Base-by-base conservation (phyloP, 306 rosid genomes). In the Gastrolobium bilobum region DNA sequence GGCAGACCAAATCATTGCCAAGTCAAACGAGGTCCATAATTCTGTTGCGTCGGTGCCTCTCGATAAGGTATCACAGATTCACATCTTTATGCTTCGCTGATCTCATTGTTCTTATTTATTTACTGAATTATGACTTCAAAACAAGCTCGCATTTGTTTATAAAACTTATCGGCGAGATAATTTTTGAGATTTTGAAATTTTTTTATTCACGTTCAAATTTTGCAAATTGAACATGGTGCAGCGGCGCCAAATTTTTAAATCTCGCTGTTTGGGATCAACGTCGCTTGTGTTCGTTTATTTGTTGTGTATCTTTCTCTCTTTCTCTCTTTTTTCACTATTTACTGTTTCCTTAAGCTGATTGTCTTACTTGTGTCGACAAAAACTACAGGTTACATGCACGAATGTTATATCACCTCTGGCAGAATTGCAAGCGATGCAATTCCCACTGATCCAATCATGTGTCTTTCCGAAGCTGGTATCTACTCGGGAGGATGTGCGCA, bases 391-490 rank as follows among this genome's bases (percentile, higher is more conserved):
- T 71, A 82, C 97, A 43, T 90, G 87, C 73, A 62, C 85, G 71
- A 93, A 91, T 63, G 89, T 89, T 68, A 80, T 93, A 71, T 79
- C 75, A 6, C 98, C 99, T 54, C 88, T 95, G 35, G 94, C 98
- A 44, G 98, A 95, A 47, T 79, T 93, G 31, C 97, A 95, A 72
- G 91, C 94, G 4, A 89, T 87, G 39, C 97, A 91, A 66, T 93
- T 86, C 85, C 91, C 99, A 11, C 68, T 89, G 39, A 86, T 95
- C 53, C 97, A 93, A 54, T 90, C 99, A 81, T 95, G 98, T 64
- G 70, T 90, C 87, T 90, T 95, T 76, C 94, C 91, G 4, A 93
- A 91, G 85, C 71, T 95, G 84, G 88, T 93, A 48, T 85, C 98
- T 61, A 83, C 89, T 69, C 68, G 75, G 14, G 92, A 87, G 71